Conservation (phyloP, 2,329 filamentous ascomycete species). For the Aspergillus ruber region DNA sequence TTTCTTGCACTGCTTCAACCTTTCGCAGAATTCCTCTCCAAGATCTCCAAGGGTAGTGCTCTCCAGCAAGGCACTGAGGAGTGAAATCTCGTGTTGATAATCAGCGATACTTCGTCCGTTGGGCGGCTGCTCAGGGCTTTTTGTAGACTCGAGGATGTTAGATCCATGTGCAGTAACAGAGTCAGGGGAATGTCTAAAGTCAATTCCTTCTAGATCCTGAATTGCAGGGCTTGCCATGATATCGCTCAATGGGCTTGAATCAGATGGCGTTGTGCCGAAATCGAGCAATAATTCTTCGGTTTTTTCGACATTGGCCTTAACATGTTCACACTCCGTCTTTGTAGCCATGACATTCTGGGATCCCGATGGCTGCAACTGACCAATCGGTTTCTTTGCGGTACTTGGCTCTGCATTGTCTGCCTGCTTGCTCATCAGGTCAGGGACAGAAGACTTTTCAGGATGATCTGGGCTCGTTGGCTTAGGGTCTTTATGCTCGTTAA, state of each 20-base stretch:
- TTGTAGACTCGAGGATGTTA: too few species aligned
- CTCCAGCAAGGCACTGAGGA: conserved; percentile 15
- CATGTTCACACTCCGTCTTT: background rate
- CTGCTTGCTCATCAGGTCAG: background rate
- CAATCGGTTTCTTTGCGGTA: background rate
- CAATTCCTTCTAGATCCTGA: conserved; percentile 16
- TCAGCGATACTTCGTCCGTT: background rate
- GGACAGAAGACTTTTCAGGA: background rate
- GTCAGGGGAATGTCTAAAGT: conserved; percentile 6
- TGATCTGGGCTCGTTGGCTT: background rate
- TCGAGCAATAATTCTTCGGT: conserved; percentile 11
- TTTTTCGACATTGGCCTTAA: background rate
- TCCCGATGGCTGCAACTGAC: background rate
- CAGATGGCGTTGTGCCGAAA: conserved; percentile 10
- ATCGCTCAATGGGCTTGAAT: background rate
- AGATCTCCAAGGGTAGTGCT: conserved; percentile 7
- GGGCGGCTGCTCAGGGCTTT: background rate
- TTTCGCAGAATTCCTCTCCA: conserved; percentile 4
- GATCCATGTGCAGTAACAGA: background rate
- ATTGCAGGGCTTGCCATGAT: conserved; percentile 9
- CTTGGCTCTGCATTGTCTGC: background rate
- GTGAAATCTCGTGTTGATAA: conserved; percentile 10
- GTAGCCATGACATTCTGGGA: background rate
- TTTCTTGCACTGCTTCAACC: conserved; percentile 11
- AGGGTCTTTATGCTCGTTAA: background rate